These are phyloP conservation scores for Diospyros lotus DNA, from an alignment of 148 eudicot species.

Conservation along the genomic window DNA sequence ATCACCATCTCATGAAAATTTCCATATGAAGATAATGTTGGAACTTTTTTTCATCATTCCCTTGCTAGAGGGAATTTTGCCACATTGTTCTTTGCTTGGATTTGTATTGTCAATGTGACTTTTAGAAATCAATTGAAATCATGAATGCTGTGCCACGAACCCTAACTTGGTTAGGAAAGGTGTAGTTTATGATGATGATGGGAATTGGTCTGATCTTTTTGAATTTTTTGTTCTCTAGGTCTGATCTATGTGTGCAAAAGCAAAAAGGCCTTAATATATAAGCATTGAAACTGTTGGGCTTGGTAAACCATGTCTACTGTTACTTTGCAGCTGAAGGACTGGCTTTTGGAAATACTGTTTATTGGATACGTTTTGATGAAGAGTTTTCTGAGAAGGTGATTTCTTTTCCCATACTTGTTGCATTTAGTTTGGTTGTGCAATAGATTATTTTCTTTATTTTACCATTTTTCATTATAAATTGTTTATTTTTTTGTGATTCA, in stretches of 20 bases:
- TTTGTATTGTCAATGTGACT: too few relatives aligned
- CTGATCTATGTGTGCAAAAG: background rate
- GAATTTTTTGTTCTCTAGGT: background rate
- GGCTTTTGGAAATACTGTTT: conserved; percentile 88
- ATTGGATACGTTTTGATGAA: conserved; percentile 87
- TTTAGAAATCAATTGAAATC: too few relatives aligned
- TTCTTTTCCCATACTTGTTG: background rate
- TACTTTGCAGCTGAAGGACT: conserved; percentile 75
- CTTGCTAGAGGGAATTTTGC: too few relatives aligned
- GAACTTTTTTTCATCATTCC: too few relatives aligned
- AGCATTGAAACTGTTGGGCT: background rate
- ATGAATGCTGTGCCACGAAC: too few relatives aligned
- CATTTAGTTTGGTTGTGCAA: background rate
- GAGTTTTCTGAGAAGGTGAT: conserved; percentile 67
- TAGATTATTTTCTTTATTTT: background rate
- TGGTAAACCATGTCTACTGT: background rate
- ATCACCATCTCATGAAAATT: too few relatives aligned
- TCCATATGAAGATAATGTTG: too few relatives aligned
- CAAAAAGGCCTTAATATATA: background rate
- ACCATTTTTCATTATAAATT: background rate
- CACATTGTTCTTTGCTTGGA: too few relatives aligned
- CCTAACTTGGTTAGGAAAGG: too few relatives aligned
- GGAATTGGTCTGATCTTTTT: background rate
- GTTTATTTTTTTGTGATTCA: conserved; percentile 26
- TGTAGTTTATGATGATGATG: too few relatives aligned